Evolutionary conservation across 352 stramenopile species (phyloP).

Genomic region (Plasmopara muralis): DNA sequence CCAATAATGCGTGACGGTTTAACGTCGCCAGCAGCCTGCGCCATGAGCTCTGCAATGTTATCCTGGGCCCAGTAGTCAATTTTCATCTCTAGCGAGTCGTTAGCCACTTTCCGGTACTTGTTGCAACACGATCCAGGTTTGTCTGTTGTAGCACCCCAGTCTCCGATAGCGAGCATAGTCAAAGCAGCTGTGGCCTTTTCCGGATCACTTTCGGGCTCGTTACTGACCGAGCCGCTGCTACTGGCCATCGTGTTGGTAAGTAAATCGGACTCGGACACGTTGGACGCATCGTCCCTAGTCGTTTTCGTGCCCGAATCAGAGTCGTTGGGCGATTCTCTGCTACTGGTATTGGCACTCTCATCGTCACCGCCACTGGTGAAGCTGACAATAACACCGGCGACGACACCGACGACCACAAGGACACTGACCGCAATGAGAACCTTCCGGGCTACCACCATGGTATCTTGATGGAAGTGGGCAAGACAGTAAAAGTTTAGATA

Average conservation of each 20-base stretch:
- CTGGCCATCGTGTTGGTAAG: conserved; percentile 28
- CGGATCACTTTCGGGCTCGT: conserved; percentile 55
- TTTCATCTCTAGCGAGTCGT: conserved; percentile 80
- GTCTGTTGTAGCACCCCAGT: conserved; percentile 82
- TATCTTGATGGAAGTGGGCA: conserved; percentile 1
- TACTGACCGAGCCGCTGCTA: conserved; percentile 16
- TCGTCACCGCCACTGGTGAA: conserved; percentile 35
- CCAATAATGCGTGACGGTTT: conserved; percentile 67
- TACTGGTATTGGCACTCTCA: conserved; percentile 29
- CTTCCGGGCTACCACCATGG: conserved; percentile 40
- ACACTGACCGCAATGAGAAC: conserved; percentile 62
- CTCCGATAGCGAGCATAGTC: conserved; percentile 81
- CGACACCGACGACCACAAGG: conserved; percentile 59
- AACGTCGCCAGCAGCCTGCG: conserved; percentile 57
- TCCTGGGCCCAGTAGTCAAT: conserved; percentile 85
- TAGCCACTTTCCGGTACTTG: conserved; percentile 79
- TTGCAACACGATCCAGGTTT: conserved; percentile 85
- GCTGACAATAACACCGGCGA: conserved; percentile 57
- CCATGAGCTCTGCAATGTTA: conserved; percentile 74
- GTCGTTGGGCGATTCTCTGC: conserved; percentile 10
- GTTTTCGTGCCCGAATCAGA: conserved; percentile 6
- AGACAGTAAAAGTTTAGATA: too few relatives aligned
- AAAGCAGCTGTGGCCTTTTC: conserved; percentile 46
- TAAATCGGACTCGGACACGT: conserved; percentile 47
- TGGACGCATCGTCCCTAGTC: conserved; percentile 11